phyloP scores from a whole-genome alignment of 495 filamentous ascomycete species.

The Penicillium odoratum region DNA sequence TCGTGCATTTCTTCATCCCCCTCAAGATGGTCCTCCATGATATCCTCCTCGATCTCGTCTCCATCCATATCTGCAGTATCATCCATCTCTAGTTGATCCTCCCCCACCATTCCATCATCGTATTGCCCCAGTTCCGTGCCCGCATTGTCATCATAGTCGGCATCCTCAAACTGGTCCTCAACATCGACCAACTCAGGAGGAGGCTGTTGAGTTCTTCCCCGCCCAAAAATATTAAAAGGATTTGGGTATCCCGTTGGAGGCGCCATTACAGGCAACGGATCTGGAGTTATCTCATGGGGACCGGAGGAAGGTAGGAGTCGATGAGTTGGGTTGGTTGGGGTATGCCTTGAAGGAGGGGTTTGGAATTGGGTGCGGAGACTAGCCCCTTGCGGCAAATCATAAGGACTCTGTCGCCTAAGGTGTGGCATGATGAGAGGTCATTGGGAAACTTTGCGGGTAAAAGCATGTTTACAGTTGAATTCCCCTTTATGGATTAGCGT shows the following conservation, averaged over 20 bases:
- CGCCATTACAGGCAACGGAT: conserved; percentile 21
- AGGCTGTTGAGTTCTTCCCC: conserved; percentile 25
- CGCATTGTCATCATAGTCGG: conserved; percentile 12
- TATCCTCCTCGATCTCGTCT: conserved; percentile 33
- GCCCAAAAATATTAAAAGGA: conserved; percentile 37
- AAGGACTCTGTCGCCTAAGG: conserved; percentile 26
- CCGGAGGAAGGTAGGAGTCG: conserved; percentile 36
- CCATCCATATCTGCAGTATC: conserved; percentile 33
- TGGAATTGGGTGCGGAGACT: conserved; percentile 36
- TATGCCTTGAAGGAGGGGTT: conserved; percentile 37
- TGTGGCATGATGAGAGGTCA: conserved; percentile 25
- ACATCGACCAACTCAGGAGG: conserved; percentile 9
- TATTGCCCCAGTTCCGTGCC: conserved; percentile 14
- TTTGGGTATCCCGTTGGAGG: conserved; percentile 28
- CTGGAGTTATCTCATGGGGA: conserved; percentile 26
- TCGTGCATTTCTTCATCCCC: conserved; percentile 43
- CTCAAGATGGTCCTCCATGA: neutral
- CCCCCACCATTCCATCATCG: conserved; percentile 12
- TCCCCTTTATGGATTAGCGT: conserved; percentile 19
- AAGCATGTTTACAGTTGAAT: conserved; percentile 15
- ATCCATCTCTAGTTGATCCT: conserved; percentile 33
- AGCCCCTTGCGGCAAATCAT: conserved; percentile 12
- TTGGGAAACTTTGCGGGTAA: conserved; percentile 5
- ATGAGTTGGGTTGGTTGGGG: conserved; percentile 32
- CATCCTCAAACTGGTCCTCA: conserved; percentile 16